Conservation (phyloP, 176 grass and related monocot genomes). For the Carex pumila region DNA sequence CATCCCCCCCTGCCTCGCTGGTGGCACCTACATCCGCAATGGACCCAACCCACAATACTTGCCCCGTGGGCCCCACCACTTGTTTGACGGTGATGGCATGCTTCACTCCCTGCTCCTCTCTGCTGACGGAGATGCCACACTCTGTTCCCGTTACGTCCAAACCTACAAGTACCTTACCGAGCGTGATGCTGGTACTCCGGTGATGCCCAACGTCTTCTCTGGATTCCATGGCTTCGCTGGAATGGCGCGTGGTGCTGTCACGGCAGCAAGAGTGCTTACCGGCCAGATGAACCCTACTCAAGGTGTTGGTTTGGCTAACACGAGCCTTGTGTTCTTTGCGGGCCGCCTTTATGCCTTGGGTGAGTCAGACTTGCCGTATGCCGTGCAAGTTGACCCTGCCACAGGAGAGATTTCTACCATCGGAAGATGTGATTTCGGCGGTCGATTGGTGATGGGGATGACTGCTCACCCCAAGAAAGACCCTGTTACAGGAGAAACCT, state of each 20-base stretch:
- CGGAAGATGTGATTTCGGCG: constrained; percentile 59
- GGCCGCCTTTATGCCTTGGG: constrained; percentile 74
- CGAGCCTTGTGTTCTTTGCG: constrained; percentile 71
- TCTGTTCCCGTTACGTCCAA: constrained; percentile 90
- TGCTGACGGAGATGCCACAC: constrained; percentile 15
- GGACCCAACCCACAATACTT: constrained; percentile 90
- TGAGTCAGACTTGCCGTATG: constrained; percentile 79
- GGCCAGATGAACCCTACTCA: constrained; percentile 72
- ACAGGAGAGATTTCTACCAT: constrained; percentile 56
- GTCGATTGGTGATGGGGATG: constrained; percentile 67
- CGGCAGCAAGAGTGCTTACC: constrained; percentile 65
- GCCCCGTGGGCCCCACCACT: constrained; percentile 70
- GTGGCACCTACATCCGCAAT: constrained; percentile 92
- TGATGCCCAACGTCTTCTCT: constrained; percentile 66
- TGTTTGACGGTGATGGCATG: constrained; percentile 97
- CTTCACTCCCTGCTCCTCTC: constrained; percentile 88
- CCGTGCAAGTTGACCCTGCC: constrained; percentile 39
- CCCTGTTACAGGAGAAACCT: constrained; percentile 54
- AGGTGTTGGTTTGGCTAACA: constrained; percentile 74
- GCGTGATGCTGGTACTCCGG: constrained; percentile 52
- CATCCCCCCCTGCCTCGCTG: constrained; percentile 74
- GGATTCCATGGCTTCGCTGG: constrained; percentile 70
- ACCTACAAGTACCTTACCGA: constrained; percentile 91
- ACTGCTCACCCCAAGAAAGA: constrained; percentile 93
- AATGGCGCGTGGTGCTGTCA: constrained; percentile 54